phyloP scores from a whole-genome alignment of 345 rosid species.

The Abelmoschus esculentus region DNA sequence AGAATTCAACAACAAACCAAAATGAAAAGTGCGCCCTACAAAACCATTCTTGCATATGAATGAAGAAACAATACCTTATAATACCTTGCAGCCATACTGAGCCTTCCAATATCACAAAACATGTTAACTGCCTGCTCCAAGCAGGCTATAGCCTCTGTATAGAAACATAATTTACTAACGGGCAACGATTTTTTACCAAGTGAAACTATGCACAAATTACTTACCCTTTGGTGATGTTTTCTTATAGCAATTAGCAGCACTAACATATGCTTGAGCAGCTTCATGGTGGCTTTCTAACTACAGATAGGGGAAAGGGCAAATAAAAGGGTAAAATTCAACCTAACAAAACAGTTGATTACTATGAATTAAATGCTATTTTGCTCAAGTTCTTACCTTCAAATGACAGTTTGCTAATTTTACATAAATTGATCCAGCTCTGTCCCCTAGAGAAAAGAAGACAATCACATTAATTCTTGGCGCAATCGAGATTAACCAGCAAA shows the following conservation, averaged over 20 bases:
- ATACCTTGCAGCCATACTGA: constrained; percentile 5
- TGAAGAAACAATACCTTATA: constrained; percentile 5
- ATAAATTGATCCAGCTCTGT: constrained; percentile 23
- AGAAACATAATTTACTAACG: not conserved
- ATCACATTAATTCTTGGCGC: not conserved
- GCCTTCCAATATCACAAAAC: constrained; percentile 1
- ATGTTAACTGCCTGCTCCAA: constrained; percentile 3
- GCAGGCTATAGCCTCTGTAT: not conserved
- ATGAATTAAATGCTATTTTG: not conserved
- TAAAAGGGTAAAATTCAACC: not conserved
- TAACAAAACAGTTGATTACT: not conserved
- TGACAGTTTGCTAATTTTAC: constrained; percentile 55
- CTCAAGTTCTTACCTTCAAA: constrained; percentile 31
- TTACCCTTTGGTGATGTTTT: constrained; percentile 1
- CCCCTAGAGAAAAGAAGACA: not conserved
- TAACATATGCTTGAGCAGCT: constrained; percentile 28
- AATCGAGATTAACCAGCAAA: not conserved
- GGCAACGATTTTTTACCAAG: not conserved
- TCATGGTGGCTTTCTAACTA: constrained; percentile 71
- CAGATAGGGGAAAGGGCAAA: not conserved
- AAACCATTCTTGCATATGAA: not conserved
- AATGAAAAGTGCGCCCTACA: not conserved
- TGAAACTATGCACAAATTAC: not conserved
- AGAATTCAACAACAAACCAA: not conserved
- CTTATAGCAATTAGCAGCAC: constrained; percentile 5